Base-by-base conservation (phyloP, 495 filamentous ascomycete genomes). In the Daldinia bambusicola region DNA sequence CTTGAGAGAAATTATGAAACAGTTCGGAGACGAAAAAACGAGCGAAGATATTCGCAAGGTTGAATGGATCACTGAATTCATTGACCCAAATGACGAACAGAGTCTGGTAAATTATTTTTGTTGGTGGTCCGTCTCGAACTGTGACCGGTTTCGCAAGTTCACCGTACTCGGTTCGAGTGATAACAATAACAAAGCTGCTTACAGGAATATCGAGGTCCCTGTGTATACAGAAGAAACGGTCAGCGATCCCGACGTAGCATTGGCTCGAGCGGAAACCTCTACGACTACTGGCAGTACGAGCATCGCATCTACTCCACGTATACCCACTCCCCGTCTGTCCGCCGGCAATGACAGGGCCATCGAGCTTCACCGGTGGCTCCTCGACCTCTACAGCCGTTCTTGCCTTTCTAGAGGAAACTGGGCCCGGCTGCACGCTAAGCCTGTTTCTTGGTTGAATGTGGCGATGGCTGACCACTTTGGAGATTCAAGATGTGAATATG, bases 71-170 rank as follows among this genome's bases (percentile, higher is more conserved):
- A 76, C 78, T 51, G 50, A 69, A 2, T 72, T 70, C 14, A 84
- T 88, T 53, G 83, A 86, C 55, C 78, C 80, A 4, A 84, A 84
- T 57, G 83, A 88, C 63, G 85, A 88, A 63, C 80, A 84, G 67
- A 83, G 79, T 43, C 67, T 87, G 3, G 79, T 87, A 0, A 83
- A 85, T 52, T 86, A 81, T 81, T 87, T 85, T 61, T 85, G 84
- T 16, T 84, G 78, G 76, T 88, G 85, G 85, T 75, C 84, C n/a
- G 76, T 69, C 16, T 4, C 76, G 61, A 80, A 83, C 34, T 71
- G 82, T 7, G 83, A 86, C 58, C 77, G 75, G 55, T 85, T 79
- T 61, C 80, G 81, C 16, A 82, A 79, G 67, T 84, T 85, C 40
- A 72, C 78, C 32, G 81, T 87, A 10, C 66, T 87, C 13, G 84